Evolutionary conservation across 2,329 filamentous ascomycete genomes (phyloP).

Genomic region (Claviceps paspali): DNA sequence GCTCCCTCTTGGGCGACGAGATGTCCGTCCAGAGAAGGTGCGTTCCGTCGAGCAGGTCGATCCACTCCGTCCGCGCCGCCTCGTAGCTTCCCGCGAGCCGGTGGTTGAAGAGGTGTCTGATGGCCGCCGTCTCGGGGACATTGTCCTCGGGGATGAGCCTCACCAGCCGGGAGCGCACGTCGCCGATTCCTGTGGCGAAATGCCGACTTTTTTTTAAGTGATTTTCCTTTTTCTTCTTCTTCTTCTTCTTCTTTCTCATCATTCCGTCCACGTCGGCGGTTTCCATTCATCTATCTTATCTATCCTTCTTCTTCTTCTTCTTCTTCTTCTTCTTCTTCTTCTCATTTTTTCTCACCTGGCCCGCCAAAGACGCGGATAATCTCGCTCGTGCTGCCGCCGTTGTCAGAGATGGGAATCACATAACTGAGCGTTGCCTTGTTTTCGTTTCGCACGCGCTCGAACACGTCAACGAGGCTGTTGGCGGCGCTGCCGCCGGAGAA

Average conservation of each 20-base stretch:
- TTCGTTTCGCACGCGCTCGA: conserved; percentile 48
- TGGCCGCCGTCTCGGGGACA: conserved; percentile 52
- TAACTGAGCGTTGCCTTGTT: conserved; percentile 60
- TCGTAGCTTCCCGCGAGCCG: conserved; percentile 46
- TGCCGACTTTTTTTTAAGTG: no score
- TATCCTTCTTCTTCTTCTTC: no score
- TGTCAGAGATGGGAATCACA: conserved; percentile 90
- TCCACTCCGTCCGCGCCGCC: conserved; percentile 66
- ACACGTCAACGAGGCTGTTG: conserved; percentile 86
- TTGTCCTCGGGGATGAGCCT: conserved; percentile 62
- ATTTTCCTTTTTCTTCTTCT: no score
- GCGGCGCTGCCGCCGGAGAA: conserved; percentile 92
- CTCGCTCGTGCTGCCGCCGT: conserved; percentile 87
- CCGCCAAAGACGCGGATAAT: conserved; percentile 89
- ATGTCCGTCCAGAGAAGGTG: conserved; percentile 61
- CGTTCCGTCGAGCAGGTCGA: conserved; percentile 72
- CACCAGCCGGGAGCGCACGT: conserved; percentile 51
- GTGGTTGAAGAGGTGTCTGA: conserved; percentile 78
- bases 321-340: no score
- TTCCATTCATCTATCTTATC: no score
- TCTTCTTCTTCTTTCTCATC: no score
- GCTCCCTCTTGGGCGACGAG: conserved; percentile 56
- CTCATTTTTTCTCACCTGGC: conserved; percentile 56
- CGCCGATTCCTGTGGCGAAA: conserved; percentile 39
- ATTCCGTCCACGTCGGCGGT: no score